Evolutionary conservation across 495 filamentous ascomycete genomes (phyloP).

Genomic region (Recurvomyces mirabilis): DNA sequence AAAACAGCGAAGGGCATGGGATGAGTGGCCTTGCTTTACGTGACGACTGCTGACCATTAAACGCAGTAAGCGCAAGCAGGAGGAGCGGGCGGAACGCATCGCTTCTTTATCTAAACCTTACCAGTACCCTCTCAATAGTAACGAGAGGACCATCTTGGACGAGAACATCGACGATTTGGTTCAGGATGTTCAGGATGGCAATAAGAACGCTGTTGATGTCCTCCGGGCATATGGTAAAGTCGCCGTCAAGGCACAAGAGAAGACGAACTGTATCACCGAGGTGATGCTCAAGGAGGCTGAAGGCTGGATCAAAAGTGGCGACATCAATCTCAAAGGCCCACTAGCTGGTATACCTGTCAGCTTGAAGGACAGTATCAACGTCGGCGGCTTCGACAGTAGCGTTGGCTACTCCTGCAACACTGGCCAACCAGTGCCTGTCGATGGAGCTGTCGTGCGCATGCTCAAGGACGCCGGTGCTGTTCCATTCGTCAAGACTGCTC

Average conservation of each 20-base stretch:
- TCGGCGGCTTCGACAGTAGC: slow-evolving; percentile 76
- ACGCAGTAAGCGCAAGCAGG: slow-evolving; percentile 65
- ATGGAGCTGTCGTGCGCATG: slow-evolving; percentile 65
- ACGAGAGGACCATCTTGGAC: slow-evolving; percentile 55
- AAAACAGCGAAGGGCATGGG: background rate
- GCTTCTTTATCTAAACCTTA: slow-evolving; percentile 54
- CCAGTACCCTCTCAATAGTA: slow-evolving; percentile 45
- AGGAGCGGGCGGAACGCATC: slow-evolving; percentile 59
- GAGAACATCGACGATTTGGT: slow-evolving; percentile 71
- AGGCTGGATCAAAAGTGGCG: slow-evolving; percentile 51
- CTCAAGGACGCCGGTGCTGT: slow-evolving; percentile 92
- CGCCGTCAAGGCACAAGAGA: slow-evolving; percentile 69
- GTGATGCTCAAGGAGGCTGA: slow-evolving; percentile 73
- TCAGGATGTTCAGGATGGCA: slow-evolving; percentile 60
- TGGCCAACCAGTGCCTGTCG: slow-evolving; percentile 49
- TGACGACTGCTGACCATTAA: background rate
- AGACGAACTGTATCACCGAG: slow-evolving; percentile 89
- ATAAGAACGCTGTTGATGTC: slow-evolving; percentile 42
- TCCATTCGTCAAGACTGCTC: slow-evolving; percentile 89
- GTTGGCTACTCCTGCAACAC: slow-evolving; percentile 71
- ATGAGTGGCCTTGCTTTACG: too few relatives aligned
- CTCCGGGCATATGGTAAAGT: slow-evolving; percentile 85
- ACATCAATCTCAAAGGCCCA: slow-evolving; percentile 69
- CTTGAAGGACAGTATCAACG: slow-evolving; percentile 76
- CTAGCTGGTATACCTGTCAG: slow-evolving; percentile 83